Base-by-base conservation (phyloP, 208 protist species). In the Wallacemonas sp. region DNA sequence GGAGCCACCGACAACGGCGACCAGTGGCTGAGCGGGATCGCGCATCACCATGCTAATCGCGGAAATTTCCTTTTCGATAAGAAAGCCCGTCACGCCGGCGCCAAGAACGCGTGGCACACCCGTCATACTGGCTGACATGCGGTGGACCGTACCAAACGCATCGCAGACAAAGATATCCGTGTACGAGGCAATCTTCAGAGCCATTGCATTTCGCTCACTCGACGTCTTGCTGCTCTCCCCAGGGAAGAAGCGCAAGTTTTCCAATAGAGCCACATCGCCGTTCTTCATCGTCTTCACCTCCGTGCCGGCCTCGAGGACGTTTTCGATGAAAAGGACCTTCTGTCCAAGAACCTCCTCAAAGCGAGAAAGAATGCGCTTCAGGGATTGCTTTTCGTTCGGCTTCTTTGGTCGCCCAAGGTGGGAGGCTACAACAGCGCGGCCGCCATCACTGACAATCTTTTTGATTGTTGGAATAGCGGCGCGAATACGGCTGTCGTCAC, bases 61-160 rank as follows among this genome's bases (percentile, higher is more conserved):
- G 19, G 97, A 91, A 30, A 99, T 93, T 77, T 99, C 99, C 70
- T 99, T 99, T 36, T 98, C 93, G 64, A 99, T 97, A 6, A 99
- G 90, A 71, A 97, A 98, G 56, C 99, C 99, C 24, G 98, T 96
- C 15, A 97, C 98, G n/a, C 97, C 87, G n/a, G 88, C 68, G 27
- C 93, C 90, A 17, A 97, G 71, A 22, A 96, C 74, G 33, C 91
- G 86, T 21, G 93, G 93, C 27, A 97, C 60, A 44, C 90, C 91
- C 11, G 90, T 96, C 84, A 96, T 96, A 44, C 88, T 96, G n/a
- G 91, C 94, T 62, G 99, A 97, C 47, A 98, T 98, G 69, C 99
- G 96, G 80, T 99, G 99, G 19, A 98, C 98, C 9, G 99, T 99
- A 79, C 99, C 99, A 77, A 99, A 99, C 4, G 98, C 98, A 83